Conservation (phyloP, 345 rosid species). For the Cochlearia excelsa region DNA sequence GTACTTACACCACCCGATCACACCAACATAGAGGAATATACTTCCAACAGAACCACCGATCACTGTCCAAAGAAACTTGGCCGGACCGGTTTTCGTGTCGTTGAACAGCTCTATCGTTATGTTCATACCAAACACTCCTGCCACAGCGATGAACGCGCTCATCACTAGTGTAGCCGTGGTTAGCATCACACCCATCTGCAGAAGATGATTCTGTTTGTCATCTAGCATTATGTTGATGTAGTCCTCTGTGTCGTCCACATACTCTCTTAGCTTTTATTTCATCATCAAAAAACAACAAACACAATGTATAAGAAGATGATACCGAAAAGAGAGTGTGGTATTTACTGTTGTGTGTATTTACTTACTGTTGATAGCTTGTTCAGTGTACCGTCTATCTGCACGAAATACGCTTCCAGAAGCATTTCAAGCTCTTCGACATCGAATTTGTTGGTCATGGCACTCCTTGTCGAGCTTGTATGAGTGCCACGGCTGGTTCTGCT, state of each 20-base stretch:
- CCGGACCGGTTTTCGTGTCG: constrained; percentile 29
- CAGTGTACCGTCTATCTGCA: constrained; percentile 85
- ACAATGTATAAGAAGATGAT: constrained; percentile 6
- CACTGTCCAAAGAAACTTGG: constrained; percentile 64
- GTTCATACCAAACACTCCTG: constrained; percentile 78
- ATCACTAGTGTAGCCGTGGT: constrained; percentile 82
- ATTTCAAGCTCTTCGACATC: constrained; percentile 93
- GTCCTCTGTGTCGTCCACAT: constrained; percentile 92
- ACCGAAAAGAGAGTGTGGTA: not conserved
- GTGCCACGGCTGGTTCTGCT: constrained; percentile 63
- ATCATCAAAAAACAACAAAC: constrained; percentile 20
- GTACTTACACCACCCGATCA: constrained; percentile 83
- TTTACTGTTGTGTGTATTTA: not conserved
- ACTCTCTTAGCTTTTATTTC: constrained; percentile 69
- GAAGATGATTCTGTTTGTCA: constrained; percentile 92
- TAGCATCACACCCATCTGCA: constrained; percentile 94
- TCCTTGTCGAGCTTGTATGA: constrained; percentile 55
- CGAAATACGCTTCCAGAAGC: constrained; percentile 97
- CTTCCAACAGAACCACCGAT: constrained; percentile 61
- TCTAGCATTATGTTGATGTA: constrained; percentile 95
- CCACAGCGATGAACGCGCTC: constrained; percentile 63
- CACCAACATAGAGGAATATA: constrained; percentile 62
- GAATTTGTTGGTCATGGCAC: constrained; percentile 65
- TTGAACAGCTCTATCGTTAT: constrained; percentile 54
- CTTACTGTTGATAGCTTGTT: constrained; percentile 90